phyloP scores from a whole-genome alignment of 2,329 filamentous ascomycete genomes.

The Cladosporium sp. region DNA sequence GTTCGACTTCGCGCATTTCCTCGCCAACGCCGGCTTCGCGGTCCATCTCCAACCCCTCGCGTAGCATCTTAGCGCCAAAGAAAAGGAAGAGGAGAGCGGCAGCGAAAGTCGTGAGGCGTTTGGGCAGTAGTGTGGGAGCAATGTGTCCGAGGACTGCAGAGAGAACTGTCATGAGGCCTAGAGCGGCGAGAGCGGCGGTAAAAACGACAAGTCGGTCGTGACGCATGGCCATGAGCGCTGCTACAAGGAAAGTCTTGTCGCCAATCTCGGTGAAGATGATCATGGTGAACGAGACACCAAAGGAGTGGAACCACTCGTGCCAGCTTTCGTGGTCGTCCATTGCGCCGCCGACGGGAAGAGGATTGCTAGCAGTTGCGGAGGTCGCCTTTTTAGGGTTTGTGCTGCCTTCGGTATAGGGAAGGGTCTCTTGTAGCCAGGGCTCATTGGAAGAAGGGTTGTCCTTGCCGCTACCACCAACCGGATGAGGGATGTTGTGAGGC shows the following conservation, averaged over 20 bases:
- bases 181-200: slow-evolving; percentile 85
- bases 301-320: slow-evolving; percentile 68
- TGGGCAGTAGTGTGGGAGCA: slow-evolving; percentile 84
- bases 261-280: slow-evolving; percentile 95
- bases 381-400: slow-evolving; percentile 33
- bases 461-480: slow-evolving; percentile 38
- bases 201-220: slow-evolving; percentile 92
- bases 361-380: slow-evolving; percentile 29
- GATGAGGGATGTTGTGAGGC: slow-evolving; percentile 71
- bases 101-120: slow-evolving; percentile 84
- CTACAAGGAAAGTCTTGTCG: slow-evolving; percentile 97
- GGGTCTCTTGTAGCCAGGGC: slow-evolving; percentile 38
- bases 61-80: slow-evolving; percentile 81
- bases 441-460: slow-evolving; percentile 6
- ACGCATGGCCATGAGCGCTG: slow-evolving; percentile 98
- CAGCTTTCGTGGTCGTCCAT: slow-evolving; percentile 26
- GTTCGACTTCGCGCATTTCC: slow-evolving; percentile 96
- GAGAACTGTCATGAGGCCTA: slow-evolving; percentile 88
- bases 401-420: slow-evolving; percentile 41
- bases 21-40: slow-evolving; percentile 89
- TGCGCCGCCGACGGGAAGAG: slow-evolving; percentile 22
- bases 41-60: slow-evolving; percentile 85
- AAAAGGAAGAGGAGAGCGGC: slow-evolving; percentile 84
- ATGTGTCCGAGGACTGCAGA: slow-evolving; percentile 91
- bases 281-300: slow-evolving; percentile 91